These are phyloP conservation scores for Tulasnella sp. DNA, from an alignment of 768 basidiomycete species.

Conservation along the genomic window DNA sequence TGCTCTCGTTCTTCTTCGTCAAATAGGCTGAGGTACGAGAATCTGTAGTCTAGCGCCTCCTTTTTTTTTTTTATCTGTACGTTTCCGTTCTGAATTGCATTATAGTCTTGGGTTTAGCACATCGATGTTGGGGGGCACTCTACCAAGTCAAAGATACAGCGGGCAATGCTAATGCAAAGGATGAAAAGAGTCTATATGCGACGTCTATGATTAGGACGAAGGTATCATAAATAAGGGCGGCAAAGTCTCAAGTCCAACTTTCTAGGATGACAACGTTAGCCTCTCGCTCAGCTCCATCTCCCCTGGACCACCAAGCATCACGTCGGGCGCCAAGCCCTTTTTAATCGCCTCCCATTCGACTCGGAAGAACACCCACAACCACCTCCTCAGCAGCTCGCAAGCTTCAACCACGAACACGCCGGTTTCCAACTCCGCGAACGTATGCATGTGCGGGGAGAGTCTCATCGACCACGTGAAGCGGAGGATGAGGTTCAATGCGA, in stretches of 20 bases:
- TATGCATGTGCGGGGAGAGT: constrained; percentile 82
- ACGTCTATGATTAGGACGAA: background rate
- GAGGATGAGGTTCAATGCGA: constrained; percentile 82
- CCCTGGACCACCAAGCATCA: background rate
- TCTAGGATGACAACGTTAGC: background rate
- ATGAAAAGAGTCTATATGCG: constrained; percentile 1
- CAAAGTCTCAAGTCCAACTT: background rate
- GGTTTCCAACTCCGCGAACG: constrained; percentile 73
- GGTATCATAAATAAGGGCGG: too few relatives aligned
- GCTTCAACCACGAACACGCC: constrained; percentile 90
- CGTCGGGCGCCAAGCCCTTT: constrained; percentile 44
- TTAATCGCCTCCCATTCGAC: constrained; percentile 96
- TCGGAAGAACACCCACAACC: constrained; percentile 98
- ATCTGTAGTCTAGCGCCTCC: background rate
- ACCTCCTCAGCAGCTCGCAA: constrained; percentile 84
- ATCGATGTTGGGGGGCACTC: background rate
- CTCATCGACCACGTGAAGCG: constrained; percentile 95
- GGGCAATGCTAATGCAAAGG: background rate
- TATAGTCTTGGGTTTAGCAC: background rate
- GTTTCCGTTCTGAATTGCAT: constrained; percentile 11
- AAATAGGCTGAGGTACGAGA: background rate
- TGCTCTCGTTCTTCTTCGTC: background rate
- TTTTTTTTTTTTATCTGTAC: background rate
- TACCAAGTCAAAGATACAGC: background rate
- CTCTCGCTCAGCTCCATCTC: constrained; percentile 32